phyloP scores from a whole-genome alignment of 106 monocot species.

The Iris macrosiphon region DNA sequence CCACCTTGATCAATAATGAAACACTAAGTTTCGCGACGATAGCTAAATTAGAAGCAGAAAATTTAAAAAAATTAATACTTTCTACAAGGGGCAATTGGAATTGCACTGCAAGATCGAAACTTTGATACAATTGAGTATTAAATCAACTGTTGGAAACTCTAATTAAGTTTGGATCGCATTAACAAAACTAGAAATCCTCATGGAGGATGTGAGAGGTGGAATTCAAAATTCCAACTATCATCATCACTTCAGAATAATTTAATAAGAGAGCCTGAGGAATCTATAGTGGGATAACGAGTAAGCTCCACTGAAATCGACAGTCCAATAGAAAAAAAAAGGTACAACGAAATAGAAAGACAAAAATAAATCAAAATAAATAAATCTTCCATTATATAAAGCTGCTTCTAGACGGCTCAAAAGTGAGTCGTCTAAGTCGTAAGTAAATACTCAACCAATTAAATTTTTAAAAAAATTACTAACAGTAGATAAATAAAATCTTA shows the following conservation, averaged over 20 bases:
- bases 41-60: background rate
- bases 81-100: background rate
- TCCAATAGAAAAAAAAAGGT: too few species aligned
- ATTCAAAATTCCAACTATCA: background rate
- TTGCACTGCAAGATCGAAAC: too few species aligned
- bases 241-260: background rate
- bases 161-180: background rate
- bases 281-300: background rate
- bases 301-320: background rate
- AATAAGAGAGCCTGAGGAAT: background rate
- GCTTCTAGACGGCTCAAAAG: too few species aligned
- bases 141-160: background rate
- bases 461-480: too few species aligned
- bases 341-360: too few species aligned
- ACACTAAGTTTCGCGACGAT: too few species aligned
- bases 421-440: too few species aligned
- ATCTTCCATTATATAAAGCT: too few species aligned
- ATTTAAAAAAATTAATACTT: background rate
- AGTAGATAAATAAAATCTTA: too few species aligned
- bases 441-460: too few species aligned
- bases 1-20: background rate
- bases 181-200: constrained; percentile 7
- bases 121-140: background rate
- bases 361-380: too few species aligned
- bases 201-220: background rate